Evolutionary conservation across 2,329 filamentous ascomycete genomes (phyloP), one percentile per base, ranked within the genome.

Genomic region (Botrytis elliptica): DNA sequence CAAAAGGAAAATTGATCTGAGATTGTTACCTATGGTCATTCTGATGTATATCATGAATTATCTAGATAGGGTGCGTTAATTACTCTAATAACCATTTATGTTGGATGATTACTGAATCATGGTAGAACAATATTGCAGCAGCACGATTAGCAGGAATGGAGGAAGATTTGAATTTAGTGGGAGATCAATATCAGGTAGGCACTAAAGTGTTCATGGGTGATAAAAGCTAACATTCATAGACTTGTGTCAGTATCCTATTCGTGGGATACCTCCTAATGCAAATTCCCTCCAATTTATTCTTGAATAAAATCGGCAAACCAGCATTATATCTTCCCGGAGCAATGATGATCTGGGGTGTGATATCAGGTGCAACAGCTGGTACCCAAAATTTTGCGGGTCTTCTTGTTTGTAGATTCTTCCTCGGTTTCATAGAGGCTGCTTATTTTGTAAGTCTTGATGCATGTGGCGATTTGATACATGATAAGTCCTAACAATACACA

Each of bases 31-130:
- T 0, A 89, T 90, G 82, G 84, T 92, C 60, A 88, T 92, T 70
- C 77, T 92, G 67, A 92, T 93, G 85, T 93, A 92, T 76, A 90
- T 92, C 77, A 84, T 92, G 84, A 92, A 92, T 78, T 92, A 91
- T 79, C 82, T 92, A 20, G 88, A 90, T 76, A 77, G 80, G 62
- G 70, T 72, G 14, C 25, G 62, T 72, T 25, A 10, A n/a, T 36
- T 46, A 22, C 29, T 22, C 33, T 5, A 2, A 44, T 38, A 4
- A 36, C 4, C 9, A 36, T 6, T 5, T n/a, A 14, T 20, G 20
- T 33, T 1, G 12, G 10, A 38, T 18, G 29, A 22, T 44, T 44
- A 46, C 29, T 57, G 46, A 67, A 67, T 29, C 22, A 42, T 36
- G 25, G 36, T 44, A 72, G 79, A 89, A 89, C 77, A 89, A 89